These are phyloP conservation scores for Plantago ovata DNA, from an alignment of 257 asterid genomes.

Conservation along the genomic window DNA sequence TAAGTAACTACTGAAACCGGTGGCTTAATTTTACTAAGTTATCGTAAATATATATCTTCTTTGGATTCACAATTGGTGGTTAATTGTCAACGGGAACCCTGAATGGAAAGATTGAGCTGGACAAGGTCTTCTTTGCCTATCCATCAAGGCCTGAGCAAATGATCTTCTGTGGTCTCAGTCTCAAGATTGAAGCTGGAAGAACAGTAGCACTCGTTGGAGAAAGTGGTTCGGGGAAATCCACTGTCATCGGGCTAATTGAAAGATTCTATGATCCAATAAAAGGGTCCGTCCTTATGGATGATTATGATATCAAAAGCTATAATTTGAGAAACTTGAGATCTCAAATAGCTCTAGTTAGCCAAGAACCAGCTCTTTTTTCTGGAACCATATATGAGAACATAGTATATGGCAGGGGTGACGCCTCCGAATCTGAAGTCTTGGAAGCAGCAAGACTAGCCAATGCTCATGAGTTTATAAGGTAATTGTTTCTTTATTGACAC, in stretches of 20 bases:
- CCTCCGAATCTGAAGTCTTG: conserved; percentile 40
- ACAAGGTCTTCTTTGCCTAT: conserved; percentile 34
- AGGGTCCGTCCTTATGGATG: conserved; percentile 40
- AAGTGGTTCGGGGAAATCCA: conserved; percentile 61
- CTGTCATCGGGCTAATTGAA: conserved; percentile 39
- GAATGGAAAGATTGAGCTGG: conserved; percentile 38
- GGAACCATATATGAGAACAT: conserved; percentile 48
- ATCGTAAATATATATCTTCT: not conserved
- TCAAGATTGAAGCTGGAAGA: conserved; percentile 39
- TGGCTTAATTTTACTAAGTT: not conserved
- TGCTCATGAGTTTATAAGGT: conserved; percentile 64
- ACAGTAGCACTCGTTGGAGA: conserved; percentile 41
- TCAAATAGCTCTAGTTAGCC: conserved; percentile 46
- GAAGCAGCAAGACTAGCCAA: conserved; percentile 51
- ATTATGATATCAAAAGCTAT: conserved; percentile 31
- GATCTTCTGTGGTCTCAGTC: conserved; percentile 36
- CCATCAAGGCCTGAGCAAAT: conserved; percentile 47
- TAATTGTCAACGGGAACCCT: not conserved
- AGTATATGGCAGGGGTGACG: conserved; percentile 33
- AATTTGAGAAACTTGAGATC: conserved; percentile 40
- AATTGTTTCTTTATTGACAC: no score
- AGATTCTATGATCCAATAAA: conserved; percentile 47
- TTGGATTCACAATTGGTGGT: not conserved
- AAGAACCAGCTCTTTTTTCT: conserved; percentile 51
- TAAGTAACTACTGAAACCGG: not conserved